phyloP scores from a whole-genome alignment of 2,329 filamentous ascomycete genomes.

The Epichloe gansuensis region DNA sequence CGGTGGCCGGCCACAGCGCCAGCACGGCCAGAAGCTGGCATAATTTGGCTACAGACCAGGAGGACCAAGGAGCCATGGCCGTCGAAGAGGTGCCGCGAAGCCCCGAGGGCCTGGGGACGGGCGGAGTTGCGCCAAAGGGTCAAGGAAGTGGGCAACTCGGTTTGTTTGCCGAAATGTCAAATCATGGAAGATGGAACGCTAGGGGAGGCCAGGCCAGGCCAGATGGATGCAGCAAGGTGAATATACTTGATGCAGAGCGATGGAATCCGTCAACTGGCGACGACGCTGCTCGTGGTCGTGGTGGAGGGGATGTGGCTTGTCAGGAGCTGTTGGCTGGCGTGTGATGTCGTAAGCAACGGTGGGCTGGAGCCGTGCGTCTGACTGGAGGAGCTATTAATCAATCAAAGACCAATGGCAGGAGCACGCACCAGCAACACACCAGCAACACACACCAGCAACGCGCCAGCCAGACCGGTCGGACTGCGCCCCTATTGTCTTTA shows the following conservation, averaged over 20 bases:
- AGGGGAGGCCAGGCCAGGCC: not conserved
- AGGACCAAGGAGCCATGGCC: conserved; percentile 3
- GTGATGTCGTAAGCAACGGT: conserved; percentile 1
- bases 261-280: not conserved
- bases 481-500: no score
- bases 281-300: not conserved
- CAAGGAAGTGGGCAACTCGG: not conserved
- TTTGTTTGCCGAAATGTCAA: not conserved
- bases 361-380: not conserved
- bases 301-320: conserved; percentile 10
- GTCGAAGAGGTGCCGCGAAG: not conserved
- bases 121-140: not conserved
- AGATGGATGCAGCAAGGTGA: not conserved
- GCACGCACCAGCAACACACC: no score
- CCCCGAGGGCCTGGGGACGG: not conserved
- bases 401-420: no score
- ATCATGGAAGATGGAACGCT: not conserved
- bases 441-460: no score
- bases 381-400: no score
- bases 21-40: conserved; percentile 20
- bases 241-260: not conserved
- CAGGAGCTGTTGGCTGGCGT: not conserved
- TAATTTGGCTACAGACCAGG: not conserved
- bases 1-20: conserved; percentile 30
- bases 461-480: no score